Evolutionary conservation across 2,329 filamentous ascomycete genomes (phyloP), one percentile per base, ranked within the genome.

Genomic region (Didymella segeticola): DNA sequence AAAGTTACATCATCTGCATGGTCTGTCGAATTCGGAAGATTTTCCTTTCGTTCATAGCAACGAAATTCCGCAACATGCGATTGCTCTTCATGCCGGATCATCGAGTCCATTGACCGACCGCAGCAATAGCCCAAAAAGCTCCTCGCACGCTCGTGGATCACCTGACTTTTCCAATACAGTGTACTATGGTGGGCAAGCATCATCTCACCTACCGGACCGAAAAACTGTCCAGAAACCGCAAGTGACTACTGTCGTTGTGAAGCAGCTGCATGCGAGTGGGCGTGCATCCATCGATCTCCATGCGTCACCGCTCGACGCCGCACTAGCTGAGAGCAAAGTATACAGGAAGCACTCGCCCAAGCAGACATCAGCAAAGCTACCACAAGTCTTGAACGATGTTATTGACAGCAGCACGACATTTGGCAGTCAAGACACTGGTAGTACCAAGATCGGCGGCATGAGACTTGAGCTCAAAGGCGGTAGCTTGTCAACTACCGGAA

Each of bases 1-100:
- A 6, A 65, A 58, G 41, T 33, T 71, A 5, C 64, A 71, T 41
- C 53, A 63, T 27, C 25, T 68, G 9, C 59, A 56, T 43, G 53
- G 53, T 25, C 46, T 67, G 26, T 54, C 62, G 5, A 30, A 49
- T 20, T 43, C 62, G 12, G 56, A 63, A 19, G 43, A 58, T 8
- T 53, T 65, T 31, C 67, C 68, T 0, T 71, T 66, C 27, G 53
- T 68, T 1, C 63, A 62, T 15, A 59, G 53, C 23, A 48, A 43
- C 14, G 67, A 70, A 39, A 54, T 66, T 12, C 31, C 43, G 6
- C 29, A 50, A 10, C 64, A 68, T 42, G n/a, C 64, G 8, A 47
- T 54, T 2, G 60, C 60, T 3, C 31, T 68, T 6, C 50, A 46
- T 25, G 56, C 60, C 9, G 56, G 60, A 5, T 45, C 56, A 11